A percentile compares a stretch with the other conserved stretches of the same genome.
Conservation (phyloP, 2,329 filamentous ascomycete species). For the Dothiorella sarmentorum region DNA sequence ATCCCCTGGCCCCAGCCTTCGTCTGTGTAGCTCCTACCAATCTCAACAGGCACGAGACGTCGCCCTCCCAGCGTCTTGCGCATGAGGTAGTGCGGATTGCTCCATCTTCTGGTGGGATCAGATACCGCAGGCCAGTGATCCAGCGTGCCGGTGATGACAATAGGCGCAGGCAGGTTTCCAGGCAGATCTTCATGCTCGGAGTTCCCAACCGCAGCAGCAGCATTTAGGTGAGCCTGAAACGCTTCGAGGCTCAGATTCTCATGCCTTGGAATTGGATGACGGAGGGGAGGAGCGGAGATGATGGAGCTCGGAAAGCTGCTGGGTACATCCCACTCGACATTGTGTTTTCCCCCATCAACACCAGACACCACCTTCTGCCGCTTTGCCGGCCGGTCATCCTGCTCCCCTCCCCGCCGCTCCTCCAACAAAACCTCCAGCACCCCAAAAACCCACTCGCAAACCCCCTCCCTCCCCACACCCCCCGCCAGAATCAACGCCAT, state of each 20-base stretch:
- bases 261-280: constrained; percentile 1
- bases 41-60: constrained; percentile 79
- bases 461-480: background rate
- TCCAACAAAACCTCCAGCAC: constrained; percentile 3
- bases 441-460: constrained; percentile 5
- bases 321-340: background rate
- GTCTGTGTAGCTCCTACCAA: constrained; percentile 85
- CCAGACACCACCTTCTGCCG: background rate
- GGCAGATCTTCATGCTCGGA: background rate
- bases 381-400: background rate
- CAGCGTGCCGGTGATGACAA: constrained; percentile 67
- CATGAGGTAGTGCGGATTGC: constrained; percentile 68
- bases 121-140: constrained; percentile 73
- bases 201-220: background rate
- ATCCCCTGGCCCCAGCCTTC: constrained; percentile 80
- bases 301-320: constrained; percentile 28
- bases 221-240: constrained; percentile 30
- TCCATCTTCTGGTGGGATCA: constrained; percentile 61
- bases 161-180: constrained; percentile 42
- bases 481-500: constrained; percentile 71
- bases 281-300: constrained; percentile 24
- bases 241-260: constrained; percentile 23
- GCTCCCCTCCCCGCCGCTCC: constrained; percentile 30
- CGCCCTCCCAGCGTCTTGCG: constrained; percentile 70
- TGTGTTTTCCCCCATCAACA: constrained; percentile 18